phyloP scores from a whole-genome alignment of 1,284 basidiomycete species.

The Puccinia triticina region DNA sequence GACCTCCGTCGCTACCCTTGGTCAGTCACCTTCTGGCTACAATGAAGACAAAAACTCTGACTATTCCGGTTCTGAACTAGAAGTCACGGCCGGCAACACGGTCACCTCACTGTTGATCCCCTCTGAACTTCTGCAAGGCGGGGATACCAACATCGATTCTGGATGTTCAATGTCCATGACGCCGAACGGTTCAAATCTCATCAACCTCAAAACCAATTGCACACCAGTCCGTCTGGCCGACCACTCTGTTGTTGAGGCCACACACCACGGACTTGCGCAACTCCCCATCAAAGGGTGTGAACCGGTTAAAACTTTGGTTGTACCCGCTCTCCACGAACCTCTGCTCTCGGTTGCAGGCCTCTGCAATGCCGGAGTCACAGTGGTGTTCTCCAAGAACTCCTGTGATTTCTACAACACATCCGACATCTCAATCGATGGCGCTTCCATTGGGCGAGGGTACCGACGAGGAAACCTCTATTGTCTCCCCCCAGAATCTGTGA shows the following conservation, averaged over 20 bases:
- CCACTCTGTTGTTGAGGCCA: neutral
- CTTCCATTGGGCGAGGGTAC: neutral
- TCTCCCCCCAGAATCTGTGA: neutral
- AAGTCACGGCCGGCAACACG: neutral
- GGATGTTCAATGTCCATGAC: slow-evolving; percentile 9
- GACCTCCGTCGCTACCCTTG: neutral
- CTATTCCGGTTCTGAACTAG: neutral
- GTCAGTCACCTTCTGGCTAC: neutral
- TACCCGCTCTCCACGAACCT: neutral
- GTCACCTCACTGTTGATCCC: neutral
- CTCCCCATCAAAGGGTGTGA: neutral
- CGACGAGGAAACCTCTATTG: neutral
- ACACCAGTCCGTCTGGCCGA: neutral
- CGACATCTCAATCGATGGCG: too few relatives aligned
- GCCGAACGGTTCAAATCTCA: neutral
- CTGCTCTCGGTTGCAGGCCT: neutral
- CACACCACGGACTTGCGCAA: neutral
- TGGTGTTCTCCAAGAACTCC: neutral
- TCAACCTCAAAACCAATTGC: neutral
- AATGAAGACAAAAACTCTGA: neutral
- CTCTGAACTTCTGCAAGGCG: neutral
- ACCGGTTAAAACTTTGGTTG: neutral
- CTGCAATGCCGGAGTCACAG: neutral
- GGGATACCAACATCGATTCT: neutral
- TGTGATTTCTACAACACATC: neutral